Base-by-base conservation (phyloP, 2,329 filamentous ascomycete species). In the Microdochium trichocladiopsis region DNA sequence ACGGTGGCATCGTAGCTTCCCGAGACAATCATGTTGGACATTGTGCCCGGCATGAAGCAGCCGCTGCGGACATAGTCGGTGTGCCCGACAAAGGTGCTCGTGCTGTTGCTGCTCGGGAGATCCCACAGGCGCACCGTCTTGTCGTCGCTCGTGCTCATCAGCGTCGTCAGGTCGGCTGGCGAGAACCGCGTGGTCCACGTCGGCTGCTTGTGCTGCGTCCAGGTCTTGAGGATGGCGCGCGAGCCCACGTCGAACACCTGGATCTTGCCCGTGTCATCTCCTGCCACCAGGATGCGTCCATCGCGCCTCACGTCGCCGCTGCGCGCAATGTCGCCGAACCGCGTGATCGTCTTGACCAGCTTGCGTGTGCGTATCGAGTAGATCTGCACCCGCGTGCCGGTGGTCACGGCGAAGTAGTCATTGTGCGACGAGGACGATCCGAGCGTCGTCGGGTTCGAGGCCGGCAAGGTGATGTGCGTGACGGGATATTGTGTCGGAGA, bases 1-100 rank as follows among this genome's bases (percentile, higher is more conserved):
- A 97, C 93, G 1, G 92, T 96, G 56, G 90, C 84, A 70, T 99
- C 94, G 72, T 99, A 99, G 70, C 89, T 92, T 49, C 95, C 94
- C 10, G 90, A 95, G 1, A 95, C 84, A 16, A 97, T 67, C 67
- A 96, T 79, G 62, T 87, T 86, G 74, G 86, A 84, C 69, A 78
- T 80, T 14, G 75, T 76, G 11, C 80, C 81, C 4, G 91, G 89
- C 80, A 99, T 86, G 69, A 95, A 99, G 50, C 82, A 80, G 54
- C 90, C 94, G 58, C 83, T 85, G 57, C 94, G 86, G 57, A 97
- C 93, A 67, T 99, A 99, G 70, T 99, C 94, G 52, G 83, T 79
- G 69, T 99, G 94, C 14, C 94, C 94, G 36, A 85, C 75, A 62
- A 96, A 95, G 2, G 84, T 90, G 55, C 83, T 83, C 47, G 84